Evolutionary conservation across 116 monocot species (phyloP), one percentile per base, ranked within the genome.

Genomic region (Iris pallida): DNA sequence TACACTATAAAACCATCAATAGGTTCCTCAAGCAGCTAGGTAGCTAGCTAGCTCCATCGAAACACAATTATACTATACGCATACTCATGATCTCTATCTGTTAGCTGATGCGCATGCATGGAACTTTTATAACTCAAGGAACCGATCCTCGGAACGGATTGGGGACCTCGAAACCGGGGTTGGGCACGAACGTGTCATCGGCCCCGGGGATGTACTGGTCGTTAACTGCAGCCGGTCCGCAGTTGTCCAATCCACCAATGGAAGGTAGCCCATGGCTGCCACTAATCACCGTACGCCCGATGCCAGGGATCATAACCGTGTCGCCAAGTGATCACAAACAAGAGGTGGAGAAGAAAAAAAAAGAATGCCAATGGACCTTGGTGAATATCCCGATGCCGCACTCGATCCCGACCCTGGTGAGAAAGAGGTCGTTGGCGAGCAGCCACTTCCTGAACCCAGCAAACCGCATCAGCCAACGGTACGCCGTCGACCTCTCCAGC

Each of bases 321-420:
- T n/a, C n/a, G n/a, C n/a, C n/a, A n/a, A n/a, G n/a, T n/a, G n/a
- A n/a, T n/a, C n/a, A n/a, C n/a, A n/a, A n/a, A n/a, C n/a, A n/a
- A n/a, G n/a, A 88, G n/a, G n/a, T n/a, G n/a, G n/a, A n/a, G n/a
- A n/a, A n/a, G n/a, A n/a, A n/a, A n/a, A n/a, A n/a, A n/a, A n/a
- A n/a, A n/a, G n/a, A n/a, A n/a, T n/a, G n/a, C n/a, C n/a, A n/a
- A n/a, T n/a, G n/a, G n/a, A 93, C 89, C 86, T 89, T 89, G 5
- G 93, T 81, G 78, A 89, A 75, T 61, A 93, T 75, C 1, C 89
- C 93, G 20, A 93, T 86, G 6, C 89, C 93, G 47, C 93, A 93
- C 78, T 93, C 93, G 75, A 93, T 93, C 65, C 63, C 81, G 17
- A 89, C 79, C 73, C 89, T 93, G n/a, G 93, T 80, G 20, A 93